Evolutionary conservation across 78 protist genomes (phyloP), one percentile per base, ranked within the genome.

Genomic region (Ministeria vibrans): DNA sequence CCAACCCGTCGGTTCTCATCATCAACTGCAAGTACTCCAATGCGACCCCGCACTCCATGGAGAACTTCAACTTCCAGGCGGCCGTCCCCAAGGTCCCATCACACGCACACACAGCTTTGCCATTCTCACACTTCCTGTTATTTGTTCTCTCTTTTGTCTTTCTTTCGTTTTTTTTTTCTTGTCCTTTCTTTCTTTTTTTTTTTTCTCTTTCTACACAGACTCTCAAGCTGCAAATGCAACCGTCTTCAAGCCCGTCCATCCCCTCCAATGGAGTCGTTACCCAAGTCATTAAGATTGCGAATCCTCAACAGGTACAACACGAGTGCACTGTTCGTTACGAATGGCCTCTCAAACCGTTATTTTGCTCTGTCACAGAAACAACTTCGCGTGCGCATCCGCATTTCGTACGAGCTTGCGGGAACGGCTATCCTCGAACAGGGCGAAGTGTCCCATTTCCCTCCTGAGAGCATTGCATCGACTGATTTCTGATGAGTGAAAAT

Each of bases 21-120:
- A 45, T 90, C 75, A 79, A 78, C 51, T 78, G 79, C 39, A 61
- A 80, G 1, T 32, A 77, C 41, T 45, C 85, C 45, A 86, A 87
- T 72, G 41, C 83, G 46, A 34, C 38, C 43, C 51, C 86, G 18
- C n/a, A 64, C 43, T 82, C 91, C 30, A 55, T 90, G 27, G 69
- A 88, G 2, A 79, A 79, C 61, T 83, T 84, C 45, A 61, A 75
- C 13, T 44, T 90, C 34, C 76, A 90, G 79, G 93, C 90, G 28
- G 93, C 93, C 63, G 93, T 90, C 7, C 93, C 93, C 32, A 79
- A 85, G 81, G 76, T 63, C 49, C 15, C 13, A 61, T 15, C 32
- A 5, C 25, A 5, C 7, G 5, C 7, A 43, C 9, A 0, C 36
- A 11, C 28, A 43, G 77, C 28, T 25, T 71, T 23, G n/a, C 28